Percentiles rank a stretch among this genome's conserved stretches.
Conservation (phyloP, 129 eudicot genomes). For the Scalesia atractyloides region DNA sequence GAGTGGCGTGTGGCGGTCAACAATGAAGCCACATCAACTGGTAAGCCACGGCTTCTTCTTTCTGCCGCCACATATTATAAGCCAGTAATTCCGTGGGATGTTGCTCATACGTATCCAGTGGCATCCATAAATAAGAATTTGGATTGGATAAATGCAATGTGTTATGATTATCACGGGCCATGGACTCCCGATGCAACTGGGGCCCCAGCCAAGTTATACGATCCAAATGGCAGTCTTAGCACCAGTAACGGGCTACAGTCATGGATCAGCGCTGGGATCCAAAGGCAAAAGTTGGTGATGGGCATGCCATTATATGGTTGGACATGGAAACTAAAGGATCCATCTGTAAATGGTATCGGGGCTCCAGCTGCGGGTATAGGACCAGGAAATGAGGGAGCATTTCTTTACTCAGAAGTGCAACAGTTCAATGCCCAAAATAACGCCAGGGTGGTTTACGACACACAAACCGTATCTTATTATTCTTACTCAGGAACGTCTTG, state of each 20-base stretch:
- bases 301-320: slow-evolving; percentile 81
- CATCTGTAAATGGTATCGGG: slow-evolving; percentile 41
- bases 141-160: slow-evolving; percentile 79
- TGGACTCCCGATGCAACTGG: slow-evolving; percentile 63
- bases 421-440: slow-evolving; percentile 42
- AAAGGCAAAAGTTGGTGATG: slow-evolving; percentile 61
- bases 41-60: slow-evolving; percentile 51
- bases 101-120: slow-evolving; percentile 42
- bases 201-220: slow-evolving; percentile 56
- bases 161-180: slow-evolving; percentile 64
- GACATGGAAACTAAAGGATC: slow-evolving; percentile 66
- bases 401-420: slow-evolving; percentile 44
- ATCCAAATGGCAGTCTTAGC: slow-evolving; percentile 52
- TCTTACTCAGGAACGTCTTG: slow-evolving; percentile 57
- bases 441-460: slow-evolving; percentile 59
- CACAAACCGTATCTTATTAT: slow-evolving; percentile 50
- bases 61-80: slow-evolving; percentile 65
- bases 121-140: slow-evolving; percentile 51
- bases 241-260: slow-evolving; percentile 68
- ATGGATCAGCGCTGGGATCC: slow-evolving; percentile 64
- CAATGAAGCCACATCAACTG: slow-evolving; percentile 41
- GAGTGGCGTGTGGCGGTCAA: slow-evolving; percentile 68
- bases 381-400: slow-evolving; percentile 48
- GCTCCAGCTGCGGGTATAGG: slow-evolving; percentile 70
- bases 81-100: slow-evolving; percentile 25